phyloP scores from a whole-genome alignment of 495 filamentous ascomycete genomes.

The Hypoxylon trugodes region DNA sequence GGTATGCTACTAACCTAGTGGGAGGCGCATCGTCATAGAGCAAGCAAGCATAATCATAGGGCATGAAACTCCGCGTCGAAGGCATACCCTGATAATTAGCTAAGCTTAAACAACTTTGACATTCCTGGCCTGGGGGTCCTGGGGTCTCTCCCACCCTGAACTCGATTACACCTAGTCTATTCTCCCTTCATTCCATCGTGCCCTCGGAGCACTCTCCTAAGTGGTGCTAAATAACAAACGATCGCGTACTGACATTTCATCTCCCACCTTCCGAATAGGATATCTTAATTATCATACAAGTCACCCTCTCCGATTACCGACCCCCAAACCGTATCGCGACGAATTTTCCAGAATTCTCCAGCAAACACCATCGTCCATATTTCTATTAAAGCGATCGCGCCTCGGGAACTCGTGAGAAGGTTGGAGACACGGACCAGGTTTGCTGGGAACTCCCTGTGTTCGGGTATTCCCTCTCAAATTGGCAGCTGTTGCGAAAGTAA shows the following conservation, averaged over 20 bases:
- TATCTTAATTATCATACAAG: slow-evolving; percentile 17
- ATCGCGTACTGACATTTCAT: slow-evolving; percentile 27
- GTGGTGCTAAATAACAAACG: slow-evolving; percentile 35
- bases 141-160: slow-evolving; percentile 28
- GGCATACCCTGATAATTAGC: slow-evolving; percentile 50
- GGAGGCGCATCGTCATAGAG: slow-evolving; percentile 70
- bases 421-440: slow-evolving; percentile 2
- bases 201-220: slow-evolving; percentile 18
- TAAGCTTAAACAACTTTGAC: slow-evolving; percentile 32
- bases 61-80: slow-evolving; percentile 81
- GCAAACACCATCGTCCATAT: slow-evolving; percentile 6
- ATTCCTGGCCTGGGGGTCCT: slow-evolving; percentile 40
- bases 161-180: slow-evolving; percentile 20
- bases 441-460: not conserved
- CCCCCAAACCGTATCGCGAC: not conserved
- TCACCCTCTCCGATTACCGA: not conserved
- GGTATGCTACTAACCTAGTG: slow-evolving; percentile 39
- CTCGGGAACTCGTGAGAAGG: slow-evolving; percentile 12
- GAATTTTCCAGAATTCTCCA: slow-evolving; percentile 12
- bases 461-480: slow-evolving; percentile 23
- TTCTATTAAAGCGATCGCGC: not conserved
- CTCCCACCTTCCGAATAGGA: slow-evolving; percentile 12
- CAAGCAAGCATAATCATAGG: too few relatives aligned
- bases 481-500: slow-evolving; percentile 40
- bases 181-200: slow-evolving; percentile 48